Conservation (phyloP, 768 basidiomycete species). For the Calocybe indica region DNA sequence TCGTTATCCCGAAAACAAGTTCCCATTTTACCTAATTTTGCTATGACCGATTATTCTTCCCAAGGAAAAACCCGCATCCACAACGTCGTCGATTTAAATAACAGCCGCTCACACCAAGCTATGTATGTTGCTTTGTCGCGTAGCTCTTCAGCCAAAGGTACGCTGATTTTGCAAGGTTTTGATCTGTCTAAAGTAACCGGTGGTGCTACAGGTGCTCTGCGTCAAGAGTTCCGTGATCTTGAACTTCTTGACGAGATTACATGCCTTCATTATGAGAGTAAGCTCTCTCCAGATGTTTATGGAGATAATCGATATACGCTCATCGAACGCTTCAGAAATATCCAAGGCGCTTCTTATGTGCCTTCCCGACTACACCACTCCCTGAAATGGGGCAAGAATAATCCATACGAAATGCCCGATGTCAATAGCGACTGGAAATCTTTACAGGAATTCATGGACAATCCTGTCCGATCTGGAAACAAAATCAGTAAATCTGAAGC, state of each 20-base stretch:
- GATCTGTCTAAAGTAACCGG: constrained; percentile 11
- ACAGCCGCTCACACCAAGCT: constrained; percentile 6
- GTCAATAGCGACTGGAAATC: too few relatives aligned
- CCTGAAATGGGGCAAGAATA: constrained; percentile 6
- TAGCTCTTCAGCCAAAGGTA: constrained; percentile 9
- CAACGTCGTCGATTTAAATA: constrained; percentile 16
- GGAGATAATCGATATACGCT: constrained; percentile 8
- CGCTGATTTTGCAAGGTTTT: constrained; percentile 17
- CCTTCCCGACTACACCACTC: constrained; percentile 4
- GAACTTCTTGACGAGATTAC: constrained; percentile 17
- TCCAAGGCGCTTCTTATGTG: constrained; percentile 8
- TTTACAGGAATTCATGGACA: neutral
- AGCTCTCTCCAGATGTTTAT: neutral
- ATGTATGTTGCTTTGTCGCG: constrained; percentile 17
- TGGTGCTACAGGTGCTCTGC: constrained; percentile 10
- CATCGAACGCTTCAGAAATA: constrained; percentile 3
- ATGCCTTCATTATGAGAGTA: constrained; percentile 5
- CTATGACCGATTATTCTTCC: constrained; percentile 17
- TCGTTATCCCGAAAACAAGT: constrained; percentile 11
- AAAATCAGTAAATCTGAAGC: neutral
- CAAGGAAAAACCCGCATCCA: constrained; percentile 15
- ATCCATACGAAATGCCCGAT: neutral
- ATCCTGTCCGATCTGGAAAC: neutral
- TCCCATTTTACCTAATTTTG: constrained; percentile 18
- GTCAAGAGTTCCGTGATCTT: constrained; percentile 16